Conservation (phyloP, 257 asterid genomes). For the Salvia rosmarinus region DNA sequence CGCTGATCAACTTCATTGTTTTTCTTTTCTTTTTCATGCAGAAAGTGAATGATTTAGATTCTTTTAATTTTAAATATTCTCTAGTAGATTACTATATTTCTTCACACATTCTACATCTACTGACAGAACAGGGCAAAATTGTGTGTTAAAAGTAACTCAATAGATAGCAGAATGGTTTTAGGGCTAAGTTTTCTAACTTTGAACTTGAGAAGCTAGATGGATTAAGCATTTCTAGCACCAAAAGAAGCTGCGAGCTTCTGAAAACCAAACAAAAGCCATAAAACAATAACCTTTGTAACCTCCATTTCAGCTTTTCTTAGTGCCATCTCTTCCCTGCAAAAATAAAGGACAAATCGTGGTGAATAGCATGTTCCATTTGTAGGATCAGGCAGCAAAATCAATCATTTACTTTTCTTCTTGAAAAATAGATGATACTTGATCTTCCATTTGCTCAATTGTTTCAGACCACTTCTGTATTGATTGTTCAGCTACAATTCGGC, state of each 20-base stretch:
- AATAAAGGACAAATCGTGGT: slow-evolving; percentile 28
- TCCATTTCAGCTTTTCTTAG: slow-evolving; percentile 99
- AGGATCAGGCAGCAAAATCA: slow-evolving; percentile 21
- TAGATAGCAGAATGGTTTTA: slow-evolving; percentile 6
- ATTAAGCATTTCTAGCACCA: not conserved
- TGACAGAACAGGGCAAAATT: not conserved
- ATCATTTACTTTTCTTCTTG: slow-evolving; percentile 76
- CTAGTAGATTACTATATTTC: not conserved
- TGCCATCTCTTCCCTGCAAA: slow-evolving; percentile 91
- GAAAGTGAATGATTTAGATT: not conserved
- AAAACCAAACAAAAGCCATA: not conserved
- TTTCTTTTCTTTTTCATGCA: not conserved
- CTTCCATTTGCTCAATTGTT: slow-evolving; percentile 92
- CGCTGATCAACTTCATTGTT: not conserved
- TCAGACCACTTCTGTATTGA: slow-evolving; percentile 79
- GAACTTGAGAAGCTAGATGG: slow-evolving; percentile 4
- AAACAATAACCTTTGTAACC: slow-evolving; percentile 66
- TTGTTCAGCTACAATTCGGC: slow-evolving; percentile 86
- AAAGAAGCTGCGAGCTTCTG: not conserved
- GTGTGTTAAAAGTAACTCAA: not conserved
- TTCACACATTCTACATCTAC: not conserved
- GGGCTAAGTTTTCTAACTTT: not conserved
- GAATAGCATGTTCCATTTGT: slow-evolving; percentile 17
- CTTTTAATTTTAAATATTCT: not conserved
- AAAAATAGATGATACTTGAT: slow-evolving; percentile 69